phyloP scores from a whole-genome alignment of 2,329 filamentous ascomycete genomes.

The Sporothrix pseudoabietina region DNA sequence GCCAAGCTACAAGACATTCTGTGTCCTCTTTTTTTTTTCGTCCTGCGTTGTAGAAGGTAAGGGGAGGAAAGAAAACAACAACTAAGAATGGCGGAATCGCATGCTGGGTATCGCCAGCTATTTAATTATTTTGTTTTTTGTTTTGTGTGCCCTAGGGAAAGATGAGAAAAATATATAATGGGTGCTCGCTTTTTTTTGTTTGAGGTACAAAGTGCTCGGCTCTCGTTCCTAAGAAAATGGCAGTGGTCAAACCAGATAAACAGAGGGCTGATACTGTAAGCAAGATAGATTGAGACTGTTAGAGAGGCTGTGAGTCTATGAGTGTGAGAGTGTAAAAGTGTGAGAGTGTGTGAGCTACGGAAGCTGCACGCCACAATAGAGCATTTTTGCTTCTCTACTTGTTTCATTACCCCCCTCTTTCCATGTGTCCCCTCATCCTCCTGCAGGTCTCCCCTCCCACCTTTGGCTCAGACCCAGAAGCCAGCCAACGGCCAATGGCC shows the following conservation, averaged over 20 bases:
- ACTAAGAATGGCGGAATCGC: neutral
- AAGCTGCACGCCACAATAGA: conserved; percentile 16
- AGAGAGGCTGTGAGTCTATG: neutral
- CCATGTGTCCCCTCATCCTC: conserved; percentile 18
- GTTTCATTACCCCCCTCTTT: conserved; percentile 20
- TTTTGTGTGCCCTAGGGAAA: conserved; percentile 20
- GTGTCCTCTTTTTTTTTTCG: neutral
- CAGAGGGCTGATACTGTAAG: conserved; percentile 20
- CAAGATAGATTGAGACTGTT: conserved; percentile 16
- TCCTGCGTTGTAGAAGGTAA: neutral
- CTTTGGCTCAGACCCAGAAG: neutral
- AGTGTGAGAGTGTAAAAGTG: neutral
- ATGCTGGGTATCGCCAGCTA: neutral
- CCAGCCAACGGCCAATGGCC: neutral
- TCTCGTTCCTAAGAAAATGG: neutral
- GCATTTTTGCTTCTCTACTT: neutral
- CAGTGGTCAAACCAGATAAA: conserved; percentile 21
- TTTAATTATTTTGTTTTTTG: too few species aligned
- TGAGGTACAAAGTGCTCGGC: neutral
- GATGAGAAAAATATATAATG: neutral
- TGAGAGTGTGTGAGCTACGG: neutral
- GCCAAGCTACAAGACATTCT: neutral
- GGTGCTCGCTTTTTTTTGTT: neutral
- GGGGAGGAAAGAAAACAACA: neutral
- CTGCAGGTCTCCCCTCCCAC: conserved; percentile 21